phyloP scores from a whole-genome alignment of 345 rosid genomes.

The Eucalyptus paniculata region DNA sequence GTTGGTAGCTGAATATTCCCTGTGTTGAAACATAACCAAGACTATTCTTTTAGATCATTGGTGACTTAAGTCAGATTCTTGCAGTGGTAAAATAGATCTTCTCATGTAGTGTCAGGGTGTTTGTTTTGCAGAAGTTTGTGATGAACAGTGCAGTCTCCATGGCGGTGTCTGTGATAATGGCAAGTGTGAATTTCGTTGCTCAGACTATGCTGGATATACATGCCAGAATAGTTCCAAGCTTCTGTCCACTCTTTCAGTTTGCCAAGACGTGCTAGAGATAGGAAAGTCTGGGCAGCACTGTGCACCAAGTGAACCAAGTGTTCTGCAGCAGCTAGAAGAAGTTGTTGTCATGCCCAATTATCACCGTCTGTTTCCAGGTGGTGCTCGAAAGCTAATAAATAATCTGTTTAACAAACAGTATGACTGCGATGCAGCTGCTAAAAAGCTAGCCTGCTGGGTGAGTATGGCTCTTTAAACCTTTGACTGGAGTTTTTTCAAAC shows the following conservation, averaged over 20 bases:
- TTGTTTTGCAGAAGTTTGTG: conserved; percentile 64
- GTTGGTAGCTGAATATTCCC: neutral
- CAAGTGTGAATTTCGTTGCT: conserved; percentile 97
- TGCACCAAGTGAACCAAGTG: conserved; percentile 90
- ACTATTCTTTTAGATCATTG: neutral
- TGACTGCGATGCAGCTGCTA: conserved; percentile 83
- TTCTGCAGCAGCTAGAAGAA: conserved; percentile 93
- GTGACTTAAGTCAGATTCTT: neutral
- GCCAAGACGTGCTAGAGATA: conserved; percentile 75
- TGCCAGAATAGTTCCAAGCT: conserved; percentile 96
- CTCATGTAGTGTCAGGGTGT: neutral
- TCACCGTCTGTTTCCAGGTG: conserved; percentile 76
- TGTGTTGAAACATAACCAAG: neutral
- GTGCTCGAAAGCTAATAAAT: conserved; percentile 75
- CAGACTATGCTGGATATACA: conserved; percentile 95
- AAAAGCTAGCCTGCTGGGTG: conserved; percentile 96
- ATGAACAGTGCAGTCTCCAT: conserved; percentile 97
- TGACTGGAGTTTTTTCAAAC: neutral
- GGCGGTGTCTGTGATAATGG: conserved; percentile 99
- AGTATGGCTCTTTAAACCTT: neutral
- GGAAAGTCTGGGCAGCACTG: conserved; percentile 77
- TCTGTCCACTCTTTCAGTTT: conserved; percentile 67
- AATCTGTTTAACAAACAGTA: conserved; percentile 52
- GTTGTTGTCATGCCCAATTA: conserved; percentile 97
- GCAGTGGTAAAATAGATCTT: neutral